These are phyloP conservation scores for Penicillium frequentans DNA, from an alignment of 2,329 filamentous ascomycete genomes.

Conservation along the genomic window DNA sequence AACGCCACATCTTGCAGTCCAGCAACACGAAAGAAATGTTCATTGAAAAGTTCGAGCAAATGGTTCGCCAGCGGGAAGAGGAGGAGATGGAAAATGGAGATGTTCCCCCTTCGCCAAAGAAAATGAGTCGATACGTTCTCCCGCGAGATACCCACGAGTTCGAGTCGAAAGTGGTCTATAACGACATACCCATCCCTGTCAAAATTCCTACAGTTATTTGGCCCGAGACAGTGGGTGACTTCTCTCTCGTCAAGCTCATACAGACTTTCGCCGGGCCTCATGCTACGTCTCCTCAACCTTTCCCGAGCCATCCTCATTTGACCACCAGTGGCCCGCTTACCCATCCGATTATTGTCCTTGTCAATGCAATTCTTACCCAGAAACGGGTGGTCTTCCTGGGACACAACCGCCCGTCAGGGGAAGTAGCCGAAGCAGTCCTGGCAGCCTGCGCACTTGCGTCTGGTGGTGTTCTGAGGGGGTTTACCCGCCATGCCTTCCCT, in stretches of 20 bases:
- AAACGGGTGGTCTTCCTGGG: constrained; percentile 96
- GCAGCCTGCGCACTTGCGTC: constrained; percentile 94
- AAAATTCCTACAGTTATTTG: constrained; percentile 93
- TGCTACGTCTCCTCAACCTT: constrained; percentile 78
- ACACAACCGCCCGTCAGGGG: constrained; percentile 90
- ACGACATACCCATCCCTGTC: constrained; percentile 93
- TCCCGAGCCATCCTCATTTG: constrained; percentile 82
- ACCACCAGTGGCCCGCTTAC: constrained; percentile 88
- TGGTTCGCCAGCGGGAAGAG: constrained; percentile 80
- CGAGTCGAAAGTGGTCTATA: constrained; percentile 92
- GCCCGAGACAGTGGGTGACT: constrained; percentile 95
- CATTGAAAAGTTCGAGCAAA: constrained; percentile 93
- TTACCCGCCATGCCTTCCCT: constrained; percentile 93
- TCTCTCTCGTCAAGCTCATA: constrained; percentile 95
- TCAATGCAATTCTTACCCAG: constrained; percentile 92
- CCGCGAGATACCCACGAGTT: constrained; percentile 97
- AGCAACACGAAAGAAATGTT: constrained; percentile 96
- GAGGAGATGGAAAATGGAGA: constrained; percentile 36
- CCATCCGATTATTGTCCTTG: constrained; percentile 90
- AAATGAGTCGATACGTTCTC: constrained; percentile 68
- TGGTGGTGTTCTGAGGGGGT: constrained; percentile 86
- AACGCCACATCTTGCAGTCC: constrained; percentile 81
- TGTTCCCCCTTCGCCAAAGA: constrained; percentile 50
- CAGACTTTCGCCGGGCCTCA: constrained; percentile 88
- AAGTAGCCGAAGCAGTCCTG: constrained; percentile 95